phyloP scores from a whole-genome alignment of 2,329 filamentous ascomycete species.

The Akanthomyces muscarius region DNA sequence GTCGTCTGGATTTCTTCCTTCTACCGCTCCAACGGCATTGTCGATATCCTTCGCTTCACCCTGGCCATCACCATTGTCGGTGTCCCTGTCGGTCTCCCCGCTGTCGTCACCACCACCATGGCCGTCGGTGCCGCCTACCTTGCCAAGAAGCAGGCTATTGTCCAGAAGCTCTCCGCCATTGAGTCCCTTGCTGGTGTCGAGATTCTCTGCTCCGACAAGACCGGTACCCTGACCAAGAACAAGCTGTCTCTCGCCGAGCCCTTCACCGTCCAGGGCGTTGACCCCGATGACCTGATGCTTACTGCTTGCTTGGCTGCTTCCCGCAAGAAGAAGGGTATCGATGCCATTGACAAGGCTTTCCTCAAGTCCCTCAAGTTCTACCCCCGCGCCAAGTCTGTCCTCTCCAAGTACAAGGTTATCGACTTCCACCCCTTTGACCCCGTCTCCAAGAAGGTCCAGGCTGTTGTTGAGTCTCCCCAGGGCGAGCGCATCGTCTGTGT shows the following conservation, averaged over 20 bases:
- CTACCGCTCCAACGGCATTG: conserved; percentile 80
- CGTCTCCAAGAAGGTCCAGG: conserved; percentile 88
- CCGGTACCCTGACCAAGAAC: conserved; percentile 90
- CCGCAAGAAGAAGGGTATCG: conserved; percentile 93
- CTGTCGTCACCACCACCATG: conserved; percentile 92
- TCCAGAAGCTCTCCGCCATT: conserved; percentile 88
- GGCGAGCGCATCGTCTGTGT: conserved; percentile 84
- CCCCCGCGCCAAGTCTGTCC: conserved; percentile 73
- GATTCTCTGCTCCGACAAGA: conserved; percentile 94
- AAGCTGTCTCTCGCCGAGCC: conserved; percentile 85
- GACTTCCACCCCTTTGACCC: conserved; percentile 88
- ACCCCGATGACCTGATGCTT: conserved; percentile 84
- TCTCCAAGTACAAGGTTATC: conserved; percentile 79
- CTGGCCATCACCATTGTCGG: conserved; percentile 87
- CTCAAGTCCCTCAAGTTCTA: conserved; percentile 80
- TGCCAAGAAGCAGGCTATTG: conserved; percentile 88
- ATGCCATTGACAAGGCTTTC: conserved; percentile 93
- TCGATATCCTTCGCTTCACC: conserved; percentile 77
- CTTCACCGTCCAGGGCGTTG: conserved; percentile 76
- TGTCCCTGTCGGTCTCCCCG: conserved; percentile 88
- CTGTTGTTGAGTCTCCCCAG: conserved; percentile 75
- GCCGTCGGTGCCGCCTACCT: conserved; percentile 88
- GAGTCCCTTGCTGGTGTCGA: conserved; percentile 90
- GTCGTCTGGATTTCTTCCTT: conserved; percentile 83
- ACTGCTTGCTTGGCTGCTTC: conserved; percentile 86